These are phyloP conservation scores for Malassezia japonica DNA, from an alignment of 1,284 basidiomycete species.

Conservation along the genomic window DNA sequence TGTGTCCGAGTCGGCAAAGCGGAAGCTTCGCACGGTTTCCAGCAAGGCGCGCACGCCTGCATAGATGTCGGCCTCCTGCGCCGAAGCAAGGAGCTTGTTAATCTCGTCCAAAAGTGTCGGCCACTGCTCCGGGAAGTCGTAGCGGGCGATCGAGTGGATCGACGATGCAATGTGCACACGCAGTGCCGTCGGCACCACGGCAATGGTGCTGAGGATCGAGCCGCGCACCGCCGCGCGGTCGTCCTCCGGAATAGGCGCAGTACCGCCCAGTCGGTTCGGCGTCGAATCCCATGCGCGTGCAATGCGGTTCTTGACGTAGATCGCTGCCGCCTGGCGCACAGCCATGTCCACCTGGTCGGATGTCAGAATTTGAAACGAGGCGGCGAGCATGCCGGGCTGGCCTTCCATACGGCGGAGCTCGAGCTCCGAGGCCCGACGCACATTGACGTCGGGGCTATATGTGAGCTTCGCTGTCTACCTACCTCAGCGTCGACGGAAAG, in stretches of 20 bases:
- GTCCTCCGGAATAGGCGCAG: conserved; percentile 20
- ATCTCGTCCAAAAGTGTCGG: conserved; percentile 39
- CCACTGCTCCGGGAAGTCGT: conserved; percentile 41
- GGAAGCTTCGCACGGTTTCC: conserved; percentile 38
- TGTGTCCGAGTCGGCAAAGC: conserved; percentile 34
- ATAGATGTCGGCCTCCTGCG: conserved; percentile 27
- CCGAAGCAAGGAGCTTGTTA: conserved; percentile 27
- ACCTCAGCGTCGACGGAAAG: conserved; percentile 15
- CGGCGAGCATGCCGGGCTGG: conserved; percentile 41
- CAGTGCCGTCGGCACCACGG: conserved; percentile 25
- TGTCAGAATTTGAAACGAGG: conserved; percentile 36
- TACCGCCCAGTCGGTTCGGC: conserved; percentile 13
- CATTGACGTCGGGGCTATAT: conserved; percentile 34
- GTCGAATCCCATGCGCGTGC: conserved; percentile 33
- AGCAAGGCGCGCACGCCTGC: conserved; percentile 40
- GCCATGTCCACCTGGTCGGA: conserved; percentile 27
- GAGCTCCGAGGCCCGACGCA: conserved; percentile 40
- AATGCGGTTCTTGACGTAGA: conserved; percentile 45
- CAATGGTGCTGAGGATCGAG: conserved; percentile 30
- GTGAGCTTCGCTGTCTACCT: background rate
- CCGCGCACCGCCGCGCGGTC: conserved; percentile 32
- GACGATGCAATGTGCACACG: conserved; percentile 36
- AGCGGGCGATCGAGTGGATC: conserved; percentile 29
- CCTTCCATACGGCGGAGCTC: conserved; percentile 40
- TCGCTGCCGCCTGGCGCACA: conserved; percentile 39